These are phyloP conservation scores for Tetrapisispora namnaoensis DNA, from an alignment of 805 yeast species.

Conservation along the genomic window DNA sequence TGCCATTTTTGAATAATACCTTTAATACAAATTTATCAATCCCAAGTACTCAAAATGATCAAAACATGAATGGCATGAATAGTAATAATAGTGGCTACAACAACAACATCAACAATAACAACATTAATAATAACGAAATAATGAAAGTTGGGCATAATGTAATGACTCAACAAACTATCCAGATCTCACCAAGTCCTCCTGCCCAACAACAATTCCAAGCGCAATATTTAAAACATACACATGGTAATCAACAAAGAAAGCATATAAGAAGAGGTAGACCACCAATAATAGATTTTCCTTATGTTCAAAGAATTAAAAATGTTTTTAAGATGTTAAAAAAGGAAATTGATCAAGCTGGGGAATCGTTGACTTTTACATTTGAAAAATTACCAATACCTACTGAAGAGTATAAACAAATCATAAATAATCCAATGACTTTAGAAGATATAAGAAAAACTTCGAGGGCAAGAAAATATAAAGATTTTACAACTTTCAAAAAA, in stretches of 20 bases:
- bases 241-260: conserved; percentile 16
- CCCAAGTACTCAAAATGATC: conserved; percentile 49
- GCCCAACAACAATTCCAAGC: conserved; percentile 6
- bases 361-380: conserved; percentile 52
- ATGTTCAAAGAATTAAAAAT: conserved; percentile 83
- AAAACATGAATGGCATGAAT: background rate
- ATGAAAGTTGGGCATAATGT: too few species aligned
- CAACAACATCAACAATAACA: too few species aligned
- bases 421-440: conserved; percentile 43
- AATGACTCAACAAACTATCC: background rate
- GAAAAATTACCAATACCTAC: conserved; percentile 72
- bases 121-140: too few species aligned
- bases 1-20: conserved; percentile 9
- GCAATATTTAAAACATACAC: background rate
- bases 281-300: conserved; percentile 33
- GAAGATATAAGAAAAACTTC: conserved; percentile 72
- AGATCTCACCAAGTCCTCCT: conserved; percentile 5
- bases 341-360: conserved; percentile 45
- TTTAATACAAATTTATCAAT: conserved; percentile 29
- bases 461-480: conserved; percentile 70
- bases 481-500: conserved; percentile 63
- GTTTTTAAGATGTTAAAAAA: conserved; percentile 74
- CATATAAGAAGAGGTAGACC: conserved; percentile 31
- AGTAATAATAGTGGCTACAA: background rate
- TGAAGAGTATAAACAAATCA: conserved; percentile 31